These are phyloP conservation scores for Aureobasidium pullulans DNA, from an alignment of 2,329 filamentous ascomycete genomes.

Conservation along the genomic window DNA sequence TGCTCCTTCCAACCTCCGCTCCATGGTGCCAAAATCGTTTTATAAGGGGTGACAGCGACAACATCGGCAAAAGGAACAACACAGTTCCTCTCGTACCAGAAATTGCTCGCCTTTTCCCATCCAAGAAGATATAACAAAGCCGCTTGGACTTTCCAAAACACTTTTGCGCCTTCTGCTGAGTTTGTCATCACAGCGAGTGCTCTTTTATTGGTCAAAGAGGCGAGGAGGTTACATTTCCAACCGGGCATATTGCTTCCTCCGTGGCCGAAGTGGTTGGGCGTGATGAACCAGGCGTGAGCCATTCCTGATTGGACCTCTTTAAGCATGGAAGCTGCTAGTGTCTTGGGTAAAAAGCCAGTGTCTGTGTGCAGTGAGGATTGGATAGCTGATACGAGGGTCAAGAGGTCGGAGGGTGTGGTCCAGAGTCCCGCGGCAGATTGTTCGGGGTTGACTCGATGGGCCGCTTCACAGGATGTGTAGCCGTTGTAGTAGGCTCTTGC, in stretches of 20 bases:
- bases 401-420: slow-evolving; percentile 22
- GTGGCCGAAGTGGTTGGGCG: neutral
- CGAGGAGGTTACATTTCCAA: neutral
- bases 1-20: neutral
- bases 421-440: slow-evolving; percentile 23
- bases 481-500: slow-evolving; percentile 19
- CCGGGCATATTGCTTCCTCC: neutral
- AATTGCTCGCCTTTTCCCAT: neutral
- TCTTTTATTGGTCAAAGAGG: neutral
- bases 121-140: neutral
- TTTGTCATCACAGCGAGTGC: neutral
- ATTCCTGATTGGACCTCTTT: slow-evolving; percentile 13
- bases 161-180: neutral
- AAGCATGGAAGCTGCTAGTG: slow-evolving; percentile 20
- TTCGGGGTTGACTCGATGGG: slow-evolving; percentile 15
- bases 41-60: no score
- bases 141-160: neutral
- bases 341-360: slow-evolving; percentile 15
- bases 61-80: neutral
- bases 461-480: slow-evolving; percentile 5
- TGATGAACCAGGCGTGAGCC: slow-evolving; percentile 18
- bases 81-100: neutral
- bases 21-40: no score
- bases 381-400: slow-evolving; percentile 19
- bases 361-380: slow-evolving; percentile 16